Evolutionary conservation across 768 basidiomycete species (phyloP).

Genomic region (Suillus paluster): DNA sequence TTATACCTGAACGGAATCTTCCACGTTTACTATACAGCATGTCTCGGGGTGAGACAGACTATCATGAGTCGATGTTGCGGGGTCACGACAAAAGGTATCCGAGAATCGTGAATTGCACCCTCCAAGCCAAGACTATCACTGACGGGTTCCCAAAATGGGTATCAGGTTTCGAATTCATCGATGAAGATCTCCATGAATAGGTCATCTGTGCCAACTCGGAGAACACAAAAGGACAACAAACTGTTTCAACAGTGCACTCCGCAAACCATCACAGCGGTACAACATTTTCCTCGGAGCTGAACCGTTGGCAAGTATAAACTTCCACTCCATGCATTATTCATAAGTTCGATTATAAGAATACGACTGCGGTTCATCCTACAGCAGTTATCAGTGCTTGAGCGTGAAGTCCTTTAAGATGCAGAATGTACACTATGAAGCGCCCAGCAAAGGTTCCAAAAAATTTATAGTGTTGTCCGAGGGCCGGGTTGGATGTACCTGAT

Average conservation of each 20-base stretch:
- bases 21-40: background rate
- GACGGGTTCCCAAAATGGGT: constrained; percentile 10
- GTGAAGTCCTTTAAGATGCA: background rate
- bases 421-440: too few relatives aligned
- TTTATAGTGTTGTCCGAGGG: too few relatives aligned
- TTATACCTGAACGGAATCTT: background rate
- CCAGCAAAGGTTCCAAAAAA: too few relatives aligned
- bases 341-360: constrained; percentile 30
- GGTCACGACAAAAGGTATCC: too few relatives aligned
- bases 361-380: background rate
- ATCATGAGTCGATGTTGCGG: background rate
- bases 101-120: too few relatives aligned
- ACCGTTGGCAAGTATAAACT: constrained; percentile 15
- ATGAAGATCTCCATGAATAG: background rate
- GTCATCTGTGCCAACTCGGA: constrained; percentile 1
- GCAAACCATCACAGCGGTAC: constrained; percentile 16
- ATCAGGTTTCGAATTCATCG: background rate
- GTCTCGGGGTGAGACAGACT: background rate
- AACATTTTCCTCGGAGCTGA: constrained; percentile 33
- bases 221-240: too few relatives aligned
- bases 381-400: too few relatives aligned
- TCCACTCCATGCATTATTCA: too few relatives aligned
- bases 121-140: background rate
- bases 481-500: background rate
- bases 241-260: constrained; percentile 24